Evolutionary conservation across 2,329 filamentous ascomycete species (phyloP), one percentile per base, ranked within the genome.

Genomic region (Cladosporium colombiae): DNA sequence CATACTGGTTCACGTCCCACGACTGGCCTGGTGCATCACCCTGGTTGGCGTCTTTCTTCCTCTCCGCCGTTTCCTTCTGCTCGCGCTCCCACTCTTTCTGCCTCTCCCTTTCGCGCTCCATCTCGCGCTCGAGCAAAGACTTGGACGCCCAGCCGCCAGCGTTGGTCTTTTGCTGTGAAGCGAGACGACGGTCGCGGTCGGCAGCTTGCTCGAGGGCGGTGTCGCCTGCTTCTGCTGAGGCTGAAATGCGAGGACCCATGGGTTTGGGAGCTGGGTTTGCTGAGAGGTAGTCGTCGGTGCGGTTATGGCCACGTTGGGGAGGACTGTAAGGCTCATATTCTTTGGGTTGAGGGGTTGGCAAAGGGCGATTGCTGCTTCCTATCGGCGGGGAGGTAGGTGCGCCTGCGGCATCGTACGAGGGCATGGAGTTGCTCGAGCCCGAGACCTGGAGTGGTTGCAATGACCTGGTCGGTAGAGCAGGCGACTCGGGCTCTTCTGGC

Each of bases 81-180:
- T 87, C 82, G 68, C 91, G 87, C 76, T 95, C 91, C 91, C 91
- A 93, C 75, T 93, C 91, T 65, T 83, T 84, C 78, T 93, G 91
- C 16, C 90, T 83, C 79, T 92, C 86, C 10, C 91, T 83, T 77
- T 93, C 91, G 75, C 89, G 82, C 76, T 93, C 90, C 89, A 93
- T 92, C 78, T 93, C 91, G 31, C 89, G 86, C 78, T 93, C 91
- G 1, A 93, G 84, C 11, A 93, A 82, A 0, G 88, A 90, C 79
- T 89, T 91, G 69, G 84, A 84, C 1, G 87, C 87, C 85, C 84
- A 87, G 0, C 86, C 87, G 31, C 81, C 84, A 1, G 87, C 85
- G 75, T 87, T 88, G 23, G 87, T 89, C 74, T 85, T 83, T 58
- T 80, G 77, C 73, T 90, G 88, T 13, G 85, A 82, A 62, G 85